Evolutionary conservation across 768 basidiomycete species (phyloP), one percentile per base, ranked within the genome.

Genomic region (Leccinum pellstonianum): DNA sequence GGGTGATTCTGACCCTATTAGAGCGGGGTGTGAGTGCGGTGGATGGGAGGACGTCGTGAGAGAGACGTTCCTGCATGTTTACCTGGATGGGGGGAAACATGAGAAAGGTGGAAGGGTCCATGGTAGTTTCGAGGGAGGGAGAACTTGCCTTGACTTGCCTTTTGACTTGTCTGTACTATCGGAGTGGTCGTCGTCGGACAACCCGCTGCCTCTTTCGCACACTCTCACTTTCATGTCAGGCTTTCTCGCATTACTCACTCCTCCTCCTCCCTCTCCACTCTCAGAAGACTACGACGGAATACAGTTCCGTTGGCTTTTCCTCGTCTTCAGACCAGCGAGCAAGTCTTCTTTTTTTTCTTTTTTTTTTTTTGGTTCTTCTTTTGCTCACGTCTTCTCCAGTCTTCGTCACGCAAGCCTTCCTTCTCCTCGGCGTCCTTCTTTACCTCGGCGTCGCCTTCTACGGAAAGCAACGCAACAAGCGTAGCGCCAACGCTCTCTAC

Each of bases 311-410:
- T 95, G 88, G 87, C 86, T 81, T 69, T 77, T 85, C 57, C 75
- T 97, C 65, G 84, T 87, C 38, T 92, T 96, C 76, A 81, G 93
- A 47, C 95, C 94, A 19, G 90, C 87, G 9, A 66, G 87, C 77
- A n/a, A 64, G 86, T 77, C 35, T 14, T 38, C 37, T 7, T n/a
- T 2, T 11, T 11, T 43, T 43, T 11, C 17, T 29, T 27, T 31
- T 12, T 56, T 11, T 50, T 14, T 23, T 23, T 23, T 23, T 23
- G 31, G 31, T 29, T 4, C 11, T 29, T 41, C 50, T 15, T 29
- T 27, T n/a, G 17, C 56, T 55, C 53, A 48, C 43, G 2, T 57
- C 15, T 50, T 25, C 8, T 55, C 2, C 66, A 85, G 87, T 84
- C 29, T 88, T 95, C 76, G 75, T 85, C 68, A 77, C 75, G 17